phyloP scores from a whole-genome alignment of 306 rosid genomes.

The Rubus idaeus region DNA sequence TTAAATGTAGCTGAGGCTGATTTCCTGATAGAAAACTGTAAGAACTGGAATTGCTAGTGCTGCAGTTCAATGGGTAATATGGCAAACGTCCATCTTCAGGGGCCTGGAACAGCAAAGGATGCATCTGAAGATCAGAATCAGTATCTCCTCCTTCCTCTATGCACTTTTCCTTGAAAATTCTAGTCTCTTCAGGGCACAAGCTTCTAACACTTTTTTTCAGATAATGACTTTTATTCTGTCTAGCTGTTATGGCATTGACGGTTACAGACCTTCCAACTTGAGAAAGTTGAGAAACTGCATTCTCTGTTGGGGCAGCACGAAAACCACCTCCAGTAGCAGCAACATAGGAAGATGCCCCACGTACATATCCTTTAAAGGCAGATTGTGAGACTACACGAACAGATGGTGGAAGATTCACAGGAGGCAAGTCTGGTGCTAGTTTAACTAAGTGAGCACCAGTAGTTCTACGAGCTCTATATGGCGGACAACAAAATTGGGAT shows the following conservation, averaged over 20 bases:
- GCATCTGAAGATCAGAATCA: constrained; percentile 75
- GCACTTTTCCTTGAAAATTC: constrained; percentile 40
- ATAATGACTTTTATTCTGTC: constrained; percentile 23
- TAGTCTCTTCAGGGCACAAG: constrained; percentile 41
- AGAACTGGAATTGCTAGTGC: constrained; percentile 52
- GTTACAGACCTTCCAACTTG: constrained; percentile 36
- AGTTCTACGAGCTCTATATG: constrained; percentile 54
- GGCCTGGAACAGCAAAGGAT: constrained; percentile 85
- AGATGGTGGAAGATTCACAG: constrained; percentile 91
- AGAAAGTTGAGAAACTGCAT: constrained; percentile 39
- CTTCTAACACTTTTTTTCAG: constrained; percentile 31
- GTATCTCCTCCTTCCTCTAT: constrained; percentile 47
- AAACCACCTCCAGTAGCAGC: constrained; percentile 45
- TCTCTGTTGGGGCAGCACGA: constrained; percentile 39
- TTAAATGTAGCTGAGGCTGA: constrained; percentile 74
- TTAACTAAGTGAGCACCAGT: constrained; percentile 59
- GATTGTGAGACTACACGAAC: constrained; percentile 85
- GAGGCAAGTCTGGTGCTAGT: constrained; percentile 89
- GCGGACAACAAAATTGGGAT: constrained; percentile 47
- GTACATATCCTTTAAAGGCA: constrained; percentile 55
- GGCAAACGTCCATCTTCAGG: constrained; percentile 59
- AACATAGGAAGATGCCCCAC: constrained; percentile 45
- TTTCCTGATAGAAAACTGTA: constrained; percentile 64
- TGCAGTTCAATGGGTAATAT: constrained; percentile 56
- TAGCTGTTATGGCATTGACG: constrained; percentile 26